A percentile compares a stretch with the other conserved stretches of the same genome.
phyloP scores from a whole-genome alignment of 2,329 filamentous ascomycete species.

The Dactylella cylindrospora region DNA sequence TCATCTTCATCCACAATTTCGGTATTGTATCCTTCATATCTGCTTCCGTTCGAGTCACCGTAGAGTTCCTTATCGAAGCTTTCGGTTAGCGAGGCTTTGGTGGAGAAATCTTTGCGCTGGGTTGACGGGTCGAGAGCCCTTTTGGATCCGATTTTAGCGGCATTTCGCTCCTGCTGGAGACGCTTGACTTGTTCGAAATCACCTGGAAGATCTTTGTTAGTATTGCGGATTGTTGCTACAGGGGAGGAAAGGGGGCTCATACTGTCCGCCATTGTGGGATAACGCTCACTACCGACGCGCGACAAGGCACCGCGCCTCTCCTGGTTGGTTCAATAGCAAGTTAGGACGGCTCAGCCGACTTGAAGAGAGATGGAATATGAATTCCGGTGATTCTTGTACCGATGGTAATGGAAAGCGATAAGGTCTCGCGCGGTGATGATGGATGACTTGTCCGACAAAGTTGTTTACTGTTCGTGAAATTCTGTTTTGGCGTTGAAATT shows the following conservation, averaged over 20 bases:
- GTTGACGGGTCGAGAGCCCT: constrained; percentile 74
- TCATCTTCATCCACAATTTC: constrained; percentile 80
- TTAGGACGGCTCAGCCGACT: too few relatives aligned
- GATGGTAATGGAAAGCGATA: constrained; percentile 12
- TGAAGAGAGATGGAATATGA: too few relatives aligned
- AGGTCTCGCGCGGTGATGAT: constrained; percentile 16
- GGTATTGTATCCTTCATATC: constrained; percentile 86
- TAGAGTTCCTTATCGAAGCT: constrained; percentile 86
- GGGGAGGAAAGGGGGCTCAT: constrained; percentile 1
- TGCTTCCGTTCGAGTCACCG: constrained; percentile 72
- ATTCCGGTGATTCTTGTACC: constrained; percentile 28
- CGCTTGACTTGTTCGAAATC: constrained; percentile 85
- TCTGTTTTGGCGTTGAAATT: constrained; percentile 3
- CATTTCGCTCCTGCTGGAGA: constrained; percentile 91
- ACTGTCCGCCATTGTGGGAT: constrained; percentile 36
- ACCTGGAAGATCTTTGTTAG: constrained; percentile 54
- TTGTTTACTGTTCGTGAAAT: constrained; percentile 17
- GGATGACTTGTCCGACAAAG: constrained; percentile 26
- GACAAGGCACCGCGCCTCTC: constrained; percentile 24
- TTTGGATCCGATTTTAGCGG: constrained; percentile 68
- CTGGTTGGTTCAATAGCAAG: too few relatives aligned
- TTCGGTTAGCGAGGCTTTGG: constrained; percentile 88
- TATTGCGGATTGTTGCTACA: neutral
- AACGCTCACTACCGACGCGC: constrained; percentile 19
- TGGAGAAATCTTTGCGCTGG: constrained; percentile 80